Percentiles rank a stretch among this genome's conserved stretches.
Conservation (phyloP, 441 rosid species). For the Croton setiger region DNA sequence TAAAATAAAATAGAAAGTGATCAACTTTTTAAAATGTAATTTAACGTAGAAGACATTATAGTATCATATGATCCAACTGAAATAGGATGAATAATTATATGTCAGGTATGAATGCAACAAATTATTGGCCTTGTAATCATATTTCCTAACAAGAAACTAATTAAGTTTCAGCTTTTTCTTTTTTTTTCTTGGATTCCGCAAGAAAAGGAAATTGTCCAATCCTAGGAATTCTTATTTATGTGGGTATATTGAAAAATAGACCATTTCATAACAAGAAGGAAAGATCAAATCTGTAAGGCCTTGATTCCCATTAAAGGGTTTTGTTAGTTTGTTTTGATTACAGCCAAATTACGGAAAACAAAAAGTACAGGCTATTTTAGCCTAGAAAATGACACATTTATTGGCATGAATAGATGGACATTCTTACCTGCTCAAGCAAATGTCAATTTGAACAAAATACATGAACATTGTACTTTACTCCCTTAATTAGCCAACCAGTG, state of each 20-base stretch:
- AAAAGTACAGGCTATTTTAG: neutral
- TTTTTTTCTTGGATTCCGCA: neutral
- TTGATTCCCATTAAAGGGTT: too few species aligned
- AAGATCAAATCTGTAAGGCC: neutral
- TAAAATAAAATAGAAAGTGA: neutral
- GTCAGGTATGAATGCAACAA: neutral
- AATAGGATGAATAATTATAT: neutral
- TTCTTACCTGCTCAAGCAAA: too few species aligned
- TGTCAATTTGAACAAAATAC: too few species aligned
- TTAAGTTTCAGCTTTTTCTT: neutral
- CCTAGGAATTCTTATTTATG: neutral
- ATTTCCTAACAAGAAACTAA: neutral
- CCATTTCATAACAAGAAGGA: neutral
- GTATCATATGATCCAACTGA: neutral
- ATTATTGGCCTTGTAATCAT: neutral
- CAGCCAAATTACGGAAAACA: neutral
- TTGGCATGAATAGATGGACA: too few species aligned
- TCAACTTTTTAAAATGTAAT: neutral
- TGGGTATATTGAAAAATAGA: neutral
- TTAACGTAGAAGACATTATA: neutral
- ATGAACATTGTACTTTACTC: too few species aligned
- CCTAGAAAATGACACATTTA: neutral
- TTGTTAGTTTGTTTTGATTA: neutral
- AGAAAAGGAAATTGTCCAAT: neutral
- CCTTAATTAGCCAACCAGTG: too few species aligned